These are phyloP conservation scores for Heliamphora exappendiculata DNA, from an alignment of 148 eudicot genomes.

Conservation along the genomic window DNA sequence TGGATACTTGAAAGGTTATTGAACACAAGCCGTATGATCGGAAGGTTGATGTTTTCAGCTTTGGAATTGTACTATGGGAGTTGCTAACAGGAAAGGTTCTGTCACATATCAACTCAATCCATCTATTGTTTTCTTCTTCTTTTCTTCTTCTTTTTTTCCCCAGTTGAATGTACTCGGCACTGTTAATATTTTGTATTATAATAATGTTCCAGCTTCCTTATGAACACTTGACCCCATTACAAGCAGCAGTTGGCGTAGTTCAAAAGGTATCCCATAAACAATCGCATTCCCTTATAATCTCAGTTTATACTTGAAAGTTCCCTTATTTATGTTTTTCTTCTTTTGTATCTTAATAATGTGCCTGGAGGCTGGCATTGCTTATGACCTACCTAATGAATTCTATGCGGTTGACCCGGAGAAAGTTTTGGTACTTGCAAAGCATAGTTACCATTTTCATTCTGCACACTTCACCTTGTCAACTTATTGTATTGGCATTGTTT, in stretches of 20 bases:
- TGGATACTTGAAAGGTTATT: slow-evolving; percentile 36
- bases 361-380: neutral
- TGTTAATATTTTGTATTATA: neutral
- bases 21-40: slow-evolving; percentile 49
- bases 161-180: too few species aligned
- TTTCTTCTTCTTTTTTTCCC: neutral
- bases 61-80: slow-evolving; percentile 52
- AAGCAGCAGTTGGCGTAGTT: slow-evolving; percentile 52
- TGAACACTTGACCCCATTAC: slow-evolving; percentile 42
- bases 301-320: neutral
- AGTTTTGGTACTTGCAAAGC: neutral
- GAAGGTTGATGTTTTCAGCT: slow-evolving; percentile 55
- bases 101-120: neutral
- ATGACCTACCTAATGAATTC: neutral
- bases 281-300: neutral
- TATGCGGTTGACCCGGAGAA: neutral
- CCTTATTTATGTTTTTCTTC: neutral
- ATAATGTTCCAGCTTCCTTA: slow-evolving; percentile 39
- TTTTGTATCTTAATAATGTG: neutral
- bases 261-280: slow-evolving; percentile 30
- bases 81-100: slow-evolving; percentile 48
- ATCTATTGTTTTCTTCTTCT: neutral
- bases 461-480: neutral
- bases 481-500: slow-evolving; percentile 3
- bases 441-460: neutral